Percentiles rank a stretch among this genome's conserved stretches.
Evolutionary conservation across 257 asterid species (phyloP).

Genomic region (Rauvolfia tetraphylla): DNA sequence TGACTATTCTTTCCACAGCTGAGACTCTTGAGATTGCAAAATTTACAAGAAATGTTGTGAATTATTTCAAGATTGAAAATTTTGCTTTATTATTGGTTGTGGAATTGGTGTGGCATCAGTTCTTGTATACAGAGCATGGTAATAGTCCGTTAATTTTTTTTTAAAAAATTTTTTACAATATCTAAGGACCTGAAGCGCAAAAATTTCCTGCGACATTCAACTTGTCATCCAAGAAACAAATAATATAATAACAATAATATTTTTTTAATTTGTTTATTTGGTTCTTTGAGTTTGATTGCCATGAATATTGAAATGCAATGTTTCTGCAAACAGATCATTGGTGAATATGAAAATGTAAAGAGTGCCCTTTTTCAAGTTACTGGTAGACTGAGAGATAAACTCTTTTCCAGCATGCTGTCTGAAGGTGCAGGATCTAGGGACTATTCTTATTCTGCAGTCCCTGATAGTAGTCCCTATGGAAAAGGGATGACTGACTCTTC

Average conservation of each 20-base stretch:
- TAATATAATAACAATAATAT: not conserved
- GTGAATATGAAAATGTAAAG: constrained; percentile 50
- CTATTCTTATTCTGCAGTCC: constrained; percentile 15
- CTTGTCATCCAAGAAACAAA: not conserved
- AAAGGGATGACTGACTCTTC: constrained; percentile 18
- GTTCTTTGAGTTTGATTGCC: not conserved
- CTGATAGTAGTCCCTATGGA: constrained; percentile 23
- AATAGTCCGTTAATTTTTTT: no score
- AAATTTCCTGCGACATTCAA: not conserved
- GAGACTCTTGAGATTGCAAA: not conserved
- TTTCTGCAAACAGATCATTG: constrained; percentile 38
- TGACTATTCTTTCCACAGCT: not conserved
- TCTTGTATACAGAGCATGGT: not conserved
- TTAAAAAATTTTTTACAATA: not conserved
- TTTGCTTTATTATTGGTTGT: not conserved
- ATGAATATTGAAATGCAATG: not conserved
- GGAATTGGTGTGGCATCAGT: not conserved
- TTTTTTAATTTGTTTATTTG: not conserved
- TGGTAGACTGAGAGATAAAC: constrained; percentile 45
- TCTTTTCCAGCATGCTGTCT: constrained; percentile 31
- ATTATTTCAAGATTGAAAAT: not conserved
- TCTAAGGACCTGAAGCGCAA: not conserved
- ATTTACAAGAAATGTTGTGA: not conserved
- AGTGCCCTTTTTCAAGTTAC: constrained; percentile 52
- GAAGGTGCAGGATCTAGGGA: constrained; percentile 23